Evolutionary conservation across 352 stramenopile species (phyloP), one percentile per base, ranked within the genome.

Genomic region (Globisporangium sylvaticum): DNA sequence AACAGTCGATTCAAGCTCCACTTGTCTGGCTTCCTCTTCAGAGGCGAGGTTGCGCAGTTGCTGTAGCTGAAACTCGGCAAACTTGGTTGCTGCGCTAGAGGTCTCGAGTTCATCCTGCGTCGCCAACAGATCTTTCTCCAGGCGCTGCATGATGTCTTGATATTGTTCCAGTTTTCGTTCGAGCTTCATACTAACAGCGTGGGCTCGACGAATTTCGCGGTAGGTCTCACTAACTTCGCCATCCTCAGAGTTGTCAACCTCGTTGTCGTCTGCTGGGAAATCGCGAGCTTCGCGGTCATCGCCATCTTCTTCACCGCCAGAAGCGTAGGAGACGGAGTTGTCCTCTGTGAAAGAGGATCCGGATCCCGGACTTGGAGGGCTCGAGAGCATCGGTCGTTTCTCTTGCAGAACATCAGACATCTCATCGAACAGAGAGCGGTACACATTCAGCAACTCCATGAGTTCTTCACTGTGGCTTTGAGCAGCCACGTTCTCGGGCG

Each of bases 71-170:
- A 91, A 94, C 63, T 94, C 84, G 18, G 84, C 86, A 67, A 91
- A 94, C 52, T 94, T 94, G 1, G 83, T 87, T 14, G 86, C 81
- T 15, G 81, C 79, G 46, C 78, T 91, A 0, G 84, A 87, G 1
- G 86, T 94, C 65, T 94, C 86, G n/a, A 92, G 73, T 27, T 94
- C 86, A 31, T 94, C 86, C 57, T 91, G 82, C 0, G 75, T 80
- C 14, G 77, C 75, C 50, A 87, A 55, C 46, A 91, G 58, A 29
- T 84, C 76, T 54, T 89, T 88, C 58, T 94, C 81, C 15, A 92
- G 62, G 14, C 84, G 82, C 50, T 90, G 80, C 46, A 94, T 88
- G 2, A 72, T 73, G 46, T 91, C 86, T 62, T 94, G 80, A 50
- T 82, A 94, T 12, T 80, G 73, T 12, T 94, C 86, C 55, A 94